A percentile compares a stretch with the other conserved stretches of the same genome.
phyloP scores from a whole-genome alignment of 2,329 filamentous ascomycete genomes.

The Fusarium sp. region DNA sequence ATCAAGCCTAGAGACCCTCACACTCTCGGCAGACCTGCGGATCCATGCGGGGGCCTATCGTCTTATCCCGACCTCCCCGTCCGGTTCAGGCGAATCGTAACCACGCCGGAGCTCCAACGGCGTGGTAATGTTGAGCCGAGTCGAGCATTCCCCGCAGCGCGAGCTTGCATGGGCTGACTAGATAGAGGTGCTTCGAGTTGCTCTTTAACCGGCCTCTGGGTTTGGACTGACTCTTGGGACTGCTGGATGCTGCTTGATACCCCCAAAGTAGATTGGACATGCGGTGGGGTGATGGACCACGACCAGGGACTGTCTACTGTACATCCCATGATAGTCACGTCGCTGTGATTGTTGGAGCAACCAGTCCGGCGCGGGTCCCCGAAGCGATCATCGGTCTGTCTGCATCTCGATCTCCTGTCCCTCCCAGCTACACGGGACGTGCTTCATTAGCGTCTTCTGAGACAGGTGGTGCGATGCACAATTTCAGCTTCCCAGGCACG shows the following conservation, averaged over 20 bases:
- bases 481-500: constrained; percentile 39
- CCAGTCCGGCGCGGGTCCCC: constrained; percentile 17
- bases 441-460: constrained; percentile 35
- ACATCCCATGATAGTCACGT: constrained; percentile 12
- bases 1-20: constrained; percentile 35
- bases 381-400: constrained; percentile 32
- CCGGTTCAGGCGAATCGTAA: constrained; percentile 31
- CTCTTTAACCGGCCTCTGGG: not conserved
- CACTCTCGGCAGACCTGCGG: constrained; percentile 28
- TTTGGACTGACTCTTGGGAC: not conserved
- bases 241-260: not conserved
- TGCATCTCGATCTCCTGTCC: constrained; percentile 39
- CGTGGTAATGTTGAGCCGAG: constrained; percentile 31
- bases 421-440: constrained; percentile 43
- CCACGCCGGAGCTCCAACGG: constrained; percentile 29
- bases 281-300: constrained; percentile 4
- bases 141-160: constrained; percentile 24
- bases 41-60: constrained; percentile 35
- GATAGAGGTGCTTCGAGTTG: constrained; percentile 1
- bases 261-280: not conserved
- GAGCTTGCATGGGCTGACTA: constrained; percentile 1
- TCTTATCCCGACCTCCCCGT: constrained; percentile 21
- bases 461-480: constrained; percentile 35
- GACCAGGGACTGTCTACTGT: not conserved
- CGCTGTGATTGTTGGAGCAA: constrained; percentile 8